phyloP scores from a whole-genome alignment of 1,284 basidiomycete genomes.

The Heterobasidion occidentale region DNA sequence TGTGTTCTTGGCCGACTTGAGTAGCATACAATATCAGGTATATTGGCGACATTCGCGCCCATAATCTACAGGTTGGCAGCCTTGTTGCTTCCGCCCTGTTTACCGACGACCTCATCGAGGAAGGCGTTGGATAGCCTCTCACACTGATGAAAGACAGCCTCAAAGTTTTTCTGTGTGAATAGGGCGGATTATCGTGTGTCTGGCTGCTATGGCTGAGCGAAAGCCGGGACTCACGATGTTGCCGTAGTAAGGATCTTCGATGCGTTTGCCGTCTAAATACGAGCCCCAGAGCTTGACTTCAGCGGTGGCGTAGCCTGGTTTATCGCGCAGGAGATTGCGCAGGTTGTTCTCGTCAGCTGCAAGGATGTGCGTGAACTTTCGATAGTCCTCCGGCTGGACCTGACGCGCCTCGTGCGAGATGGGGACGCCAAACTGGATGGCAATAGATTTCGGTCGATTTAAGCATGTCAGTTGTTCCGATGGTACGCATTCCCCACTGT shows the following conservation, averaged over 20 bases:
- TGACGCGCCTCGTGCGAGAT: constrained; percentile 56
- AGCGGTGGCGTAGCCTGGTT: constrained; percentile 48
- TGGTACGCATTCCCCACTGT: no score
- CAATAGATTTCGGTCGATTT: not conserved
- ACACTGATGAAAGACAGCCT: constrained; percentile 59
- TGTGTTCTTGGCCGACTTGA: no score
- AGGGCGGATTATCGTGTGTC: not conserved
- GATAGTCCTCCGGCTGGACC: constrained; percentile 51
- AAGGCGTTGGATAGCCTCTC: constrained; percentile 65
- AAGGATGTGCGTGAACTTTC: constrained; percentile 60
- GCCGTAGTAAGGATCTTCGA: constrained; percentile 74
- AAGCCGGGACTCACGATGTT: constrained; percentile 35
- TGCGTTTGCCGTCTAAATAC: constrained; percentile 55
- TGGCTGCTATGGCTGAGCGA: not conserved
- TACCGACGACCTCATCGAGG: constrained; percentile 41
- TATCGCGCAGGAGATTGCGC: constrained; percentile 43
- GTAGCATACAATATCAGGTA: no score
- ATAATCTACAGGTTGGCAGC: not conserved
- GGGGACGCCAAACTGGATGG: constrained; percentile 45
- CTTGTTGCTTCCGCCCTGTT: not conserved
- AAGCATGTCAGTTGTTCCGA: no score
- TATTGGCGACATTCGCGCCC: no score
- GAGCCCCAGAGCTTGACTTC: constrained; percentile 68
- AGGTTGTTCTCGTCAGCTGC: constrained; percentile 66
- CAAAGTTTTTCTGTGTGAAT: constrained; percentile 40